phyloP scores from a whole-genome alignment of 345 rosid genomes.

The Linum lewisii region DNA sequence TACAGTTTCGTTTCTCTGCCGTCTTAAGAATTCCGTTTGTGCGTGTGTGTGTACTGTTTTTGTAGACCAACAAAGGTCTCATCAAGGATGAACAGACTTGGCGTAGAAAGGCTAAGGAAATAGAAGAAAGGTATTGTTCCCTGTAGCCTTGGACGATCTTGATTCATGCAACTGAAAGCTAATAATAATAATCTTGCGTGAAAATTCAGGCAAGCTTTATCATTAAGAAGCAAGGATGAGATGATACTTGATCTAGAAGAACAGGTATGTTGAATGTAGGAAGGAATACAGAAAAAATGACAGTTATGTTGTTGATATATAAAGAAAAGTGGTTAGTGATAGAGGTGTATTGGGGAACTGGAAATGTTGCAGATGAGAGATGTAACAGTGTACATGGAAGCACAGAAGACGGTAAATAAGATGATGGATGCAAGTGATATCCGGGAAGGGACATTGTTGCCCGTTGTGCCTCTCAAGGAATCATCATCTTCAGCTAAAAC shows the following conservation, averaged over 20 bases:
- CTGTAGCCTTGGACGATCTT: constrained; percentile 5
- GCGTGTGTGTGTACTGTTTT: constrained; percentile 2
- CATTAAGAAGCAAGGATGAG: constrained; percentile 42
- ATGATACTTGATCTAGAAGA: constrained; percentile 63
- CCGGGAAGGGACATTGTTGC: constrained; percentile 55
- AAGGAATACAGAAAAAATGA: background rate
- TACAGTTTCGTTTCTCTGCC: background rate
- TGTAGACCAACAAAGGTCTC: constrained; percentile 52
- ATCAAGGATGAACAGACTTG: constrained; percentile 66
- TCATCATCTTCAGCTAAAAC: constrained; percentile 33
- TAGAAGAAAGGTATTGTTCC: constrained; percentile 57
- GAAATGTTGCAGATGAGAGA: constrained; percentile 59
- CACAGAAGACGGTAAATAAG: constrained; percentile 54
- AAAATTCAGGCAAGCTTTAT: constrained; percentile 36
- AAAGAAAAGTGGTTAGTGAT: no score
- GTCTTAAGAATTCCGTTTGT: background rate
- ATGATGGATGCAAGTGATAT: constrained; percentile 50
- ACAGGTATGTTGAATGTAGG: constrained; percentile 75
- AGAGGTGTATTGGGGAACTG: background rate
- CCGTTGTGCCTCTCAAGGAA: constrained; percentile 45
- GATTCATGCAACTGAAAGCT: background rate
- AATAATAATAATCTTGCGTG: background rate
- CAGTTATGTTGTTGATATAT: no score
- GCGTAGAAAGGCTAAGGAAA: constrained; percentile 55
- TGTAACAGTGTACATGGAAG: constrained; percentile 57